Conservation (phyloP, 257 asterid genomes). For the Rhazya stricta region DNA sequence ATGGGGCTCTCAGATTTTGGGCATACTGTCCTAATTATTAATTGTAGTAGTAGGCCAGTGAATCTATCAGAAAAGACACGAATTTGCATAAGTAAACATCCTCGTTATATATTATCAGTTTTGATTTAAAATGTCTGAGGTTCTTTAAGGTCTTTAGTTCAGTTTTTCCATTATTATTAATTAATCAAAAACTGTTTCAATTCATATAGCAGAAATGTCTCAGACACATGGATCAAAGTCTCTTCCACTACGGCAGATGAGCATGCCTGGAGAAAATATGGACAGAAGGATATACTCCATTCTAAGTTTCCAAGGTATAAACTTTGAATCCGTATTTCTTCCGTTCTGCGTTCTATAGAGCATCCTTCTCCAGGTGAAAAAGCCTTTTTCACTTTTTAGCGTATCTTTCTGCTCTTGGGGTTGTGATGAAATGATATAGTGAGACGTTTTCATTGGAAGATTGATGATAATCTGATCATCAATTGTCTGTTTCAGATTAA, state of each 20-base stretch:
- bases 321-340: too few species aligned
- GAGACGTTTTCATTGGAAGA: too few species aligned
- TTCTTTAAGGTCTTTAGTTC: background rate
- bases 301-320: slow-evolving; percentile 57
- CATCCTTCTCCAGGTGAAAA: too few species aligned
- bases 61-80: background rate
- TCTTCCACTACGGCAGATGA: slow-evolving; percentile 46
- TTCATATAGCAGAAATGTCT: slow-evolving; percentile 33
- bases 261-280: slow-evolving; percentile 79
- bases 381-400: too few species aligned
- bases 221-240: slow-evolving; percentile 30
- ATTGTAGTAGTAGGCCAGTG: background rate
- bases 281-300: slow-evolving; percentile 59
- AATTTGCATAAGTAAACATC: background rate
- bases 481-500: background rate
- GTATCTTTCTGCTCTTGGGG: background rate
- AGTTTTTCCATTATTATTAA: too few species aligned
- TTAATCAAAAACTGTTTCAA: background rate
- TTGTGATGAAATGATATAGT: too few species aligned
- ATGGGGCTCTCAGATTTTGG: background rate
- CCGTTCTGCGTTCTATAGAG: background rate
- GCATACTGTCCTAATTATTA: background rate
- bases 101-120: background rate
- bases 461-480: background rate
- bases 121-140: background rate